Evolutionary conservation across 352 stramenopile genomes (phyloP).

Genomic region (Pythium coloratum): DNA sequence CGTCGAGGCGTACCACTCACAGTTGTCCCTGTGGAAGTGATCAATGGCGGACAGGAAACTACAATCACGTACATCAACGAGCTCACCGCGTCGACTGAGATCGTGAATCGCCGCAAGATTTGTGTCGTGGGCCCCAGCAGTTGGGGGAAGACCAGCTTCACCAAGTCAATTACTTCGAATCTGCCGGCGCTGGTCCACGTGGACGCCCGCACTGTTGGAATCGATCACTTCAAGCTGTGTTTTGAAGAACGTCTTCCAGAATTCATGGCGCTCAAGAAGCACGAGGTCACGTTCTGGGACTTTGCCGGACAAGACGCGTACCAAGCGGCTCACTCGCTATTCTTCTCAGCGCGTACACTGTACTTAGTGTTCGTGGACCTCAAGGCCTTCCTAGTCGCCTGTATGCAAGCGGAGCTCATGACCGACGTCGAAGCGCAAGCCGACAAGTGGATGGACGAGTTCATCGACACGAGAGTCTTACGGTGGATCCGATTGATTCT

Average conservation of each 20-base stretch:
- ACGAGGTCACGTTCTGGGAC: constrained; percentile 27
- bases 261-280: not conserved
- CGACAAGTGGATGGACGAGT: constrained; percentile 6
- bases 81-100: not conserved
- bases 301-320: constrained; percentile 17
- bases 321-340: constrained; percentile 17
- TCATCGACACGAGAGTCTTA: constrained; percentile 5
- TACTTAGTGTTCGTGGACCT: constrained; percentile 21
- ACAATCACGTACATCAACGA: not conserved
- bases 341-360: constrained; percentile 19
- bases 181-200: constrained; percentile 3
- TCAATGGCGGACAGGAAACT: not conserved
- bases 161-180: constrained; percentile 25
- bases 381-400: not conserved
- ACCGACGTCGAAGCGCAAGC: not conserved
- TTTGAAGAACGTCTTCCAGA: constrained; percentile 1
- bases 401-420: constrained; percentile 1
- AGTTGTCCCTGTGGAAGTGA: not conserved
- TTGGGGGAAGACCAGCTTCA: constrained; percentile 35
- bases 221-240: constrained; percentile 28
- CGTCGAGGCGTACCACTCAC: not conserved
- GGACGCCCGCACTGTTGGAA: constrained; percentile 30
- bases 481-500: constrained; percentile 17
- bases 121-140: constrained; percentile 32
- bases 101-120: constrained; percentile 20